Base-by-base conservation (phyloP, 805 yeast genomes). In the Pichia pseudocactophila region DNA sequence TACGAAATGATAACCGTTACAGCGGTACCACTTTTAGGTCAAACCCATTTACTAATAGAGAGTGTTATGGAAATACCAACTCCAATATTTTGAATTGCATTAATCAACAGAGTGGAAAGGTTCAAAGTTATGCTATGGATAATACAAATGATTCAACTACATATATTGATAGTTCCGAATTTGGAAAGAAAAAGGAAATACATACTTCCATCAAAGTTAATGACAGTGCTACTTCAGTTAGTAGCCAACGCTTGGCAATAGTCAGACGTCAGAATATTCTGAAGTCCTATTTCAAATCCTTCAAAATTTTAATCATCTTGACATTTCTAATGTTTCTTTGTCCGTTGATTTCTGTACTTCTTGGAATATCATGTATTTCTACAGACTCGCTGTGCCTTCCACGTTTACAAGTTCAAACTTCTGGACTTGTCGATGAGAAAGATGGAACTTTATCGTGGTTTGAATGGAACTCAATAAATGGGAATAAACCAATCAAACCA, bases 361-460 rank as follows among this genome's bases (percentile, higher is more conserved):
- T 48, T 9, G 48, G 52, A 30, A 46, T 54, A 33, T 50, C 73
- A 1, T 71, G 76, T 45, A 48, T 59, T 30, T 50, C 54, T 7
- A 44, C 48, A 22, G 43, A 58, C 2, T 50, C 53, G 6, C 40
- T 55, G 10, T 71, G 76, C 48, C 41, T 63, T 26, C 75, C 80
- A 0, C 75, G 70, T 36, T 54, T 66, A 20, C 64, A 66, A 18
- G 51, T 74, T 18, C 66, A 66, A 37, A 25, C 41, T 2, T 39
- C 48, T 2, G 43, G 43, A 4, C 7, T 18, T 8, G 31, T 35
- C 16, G 20, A 30, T 2, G 9, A 16, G 7, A 25, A 30, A 20
- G 3, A 11, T 36, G 13, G 18, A 12, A n/a, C 17, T 20, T 20
- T 25, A 6, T 22, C 25, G 8, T 15, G 13, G 19, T 30, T 22